Evolutionary conservation across 2,329 filamentous ascomycete species (phyloP).

Genomic region (Graphilbum fragrans): DNA sequence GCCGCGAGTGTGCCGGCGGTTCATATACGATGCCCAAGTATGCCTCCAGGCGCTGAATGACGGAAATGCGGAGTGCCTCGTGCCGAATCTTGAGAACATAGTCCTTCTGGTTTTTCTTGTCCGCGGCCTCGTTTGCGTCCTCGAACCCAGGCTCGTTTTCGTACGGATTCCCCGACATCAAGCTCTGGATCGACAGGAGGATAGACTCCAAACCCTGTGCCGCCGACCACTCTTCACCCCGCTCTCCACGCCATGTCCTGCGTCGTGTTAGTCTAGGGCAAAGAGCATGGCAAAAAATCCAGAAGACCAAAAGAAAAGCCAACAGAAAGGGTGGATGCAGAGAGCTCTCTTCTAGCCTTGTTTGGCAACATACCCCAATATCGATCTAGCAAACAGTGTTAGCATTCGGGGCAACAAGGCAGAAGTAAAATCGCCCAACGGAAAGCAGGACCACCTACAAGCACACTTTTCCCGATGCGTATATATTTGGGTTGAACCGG

Average conservation of each 20-base stretch:
- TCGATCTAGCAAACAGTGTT: constrained; percentile 45
- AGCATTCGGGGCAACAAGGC: too few relatives aligned
- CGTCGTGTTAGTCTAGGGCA: constrained; percentile 7
- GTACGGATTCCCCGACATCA: constrained; percentile 90
- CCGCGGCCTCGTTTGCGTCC: constrained; percentile 51
- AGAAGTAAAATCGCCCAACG: too few relatives aligned
- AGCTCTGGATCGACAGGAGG: constrained; percentile 85
- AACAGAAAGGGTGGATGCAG: too few relatives aligned
- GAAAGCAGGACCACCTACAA: constrained; percentile 47
- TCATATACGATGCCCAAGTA: constrained; percentile 64
- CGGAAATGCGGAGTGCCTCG: constrained; percentile 74
- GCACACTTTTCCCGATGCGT: constrained; percentile 82
- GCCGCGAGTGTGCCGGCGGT: too few relatives aligned
- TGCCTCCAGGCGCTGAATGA: constrained; percentile 75
- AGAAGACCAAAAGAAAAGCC: too few relatives aligned
- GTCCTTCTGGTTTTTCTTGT: constrained; percentile 60
- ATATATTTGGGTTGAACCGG: constrained; percentile 96
- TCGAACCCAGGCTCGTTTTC: constrained; percentile 95
- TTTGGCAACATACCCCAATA: constrained; percentile 54
- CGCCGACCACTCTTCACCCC: constrained; percentile 90
- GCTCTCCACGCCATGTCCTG: constrained; percentile 86
- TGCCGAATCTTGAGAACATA: constrained; percentile 88
- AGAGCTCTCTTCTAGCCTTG: too few relatives aligned
- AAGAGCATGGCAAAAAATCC: neutral
- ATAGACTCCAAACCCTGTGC: constrained; percentile 93